Evolutionary conservation across 805 yeast species (phyloP).

Genomic region (Candida vaughaniae): DNA sequence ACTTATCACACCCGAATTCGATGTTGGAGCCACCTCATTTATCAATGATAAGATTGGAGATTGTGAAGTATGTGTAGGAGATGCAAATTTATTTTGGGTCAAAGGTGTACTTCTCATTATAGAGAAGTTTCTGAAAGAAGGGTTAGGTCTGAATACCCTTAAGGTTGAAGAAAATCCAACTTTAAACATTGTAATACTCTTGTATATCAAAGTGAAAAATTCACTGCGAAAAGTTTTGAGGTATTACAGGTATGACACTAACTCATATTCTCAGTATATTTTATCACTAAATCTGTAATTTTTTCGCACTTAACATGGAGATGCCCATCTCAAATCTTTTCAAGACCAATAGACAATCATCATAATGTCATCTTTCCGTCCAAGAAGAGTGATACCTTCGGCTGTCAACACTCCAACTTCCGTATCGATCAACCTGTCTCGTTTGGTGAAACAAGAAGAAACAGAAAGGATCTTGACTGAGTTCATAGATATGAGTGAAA

Average conservation of each 20-base stretch:
- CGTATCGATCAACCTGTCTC: constrained; percentile 27
- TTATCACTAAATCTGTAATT: neutral
- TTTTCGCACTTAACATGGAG: no score
- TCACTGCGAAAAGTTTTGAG: neutral
- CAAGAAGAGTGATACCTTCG: constrained; percentile 41
- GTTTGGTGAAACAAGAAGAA: constrained; percentile 33
- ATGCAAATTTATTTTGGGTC: neutral
- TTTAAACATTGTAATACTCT: neutral
- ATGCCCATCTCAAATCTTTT: constrained; percentile 8
- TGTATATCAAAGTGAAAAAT: constrained; percentile 1
- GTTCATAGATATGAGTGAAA: constrained; percentile 42
- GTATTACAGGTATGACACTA: neutral
- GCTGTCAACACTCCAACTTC: constrained; percentile 51
- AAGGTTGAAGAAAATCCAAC: neutral
- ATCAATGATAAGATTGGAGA: constrained; percentile 5
- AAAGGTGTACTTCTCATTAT: constrained; percentile 4
- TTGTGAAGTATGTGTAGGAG: neutral
- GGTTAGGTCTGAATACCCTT: no score
- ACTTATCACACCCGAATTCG: constrained; percentile 4
- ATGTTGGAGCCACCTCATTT: constrained; percentile 1
- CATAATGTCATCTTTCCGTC: constrained; percentile 22
- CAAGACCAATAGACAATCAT: constrained; percentile 1
- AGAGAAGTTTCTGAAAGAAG: no score
- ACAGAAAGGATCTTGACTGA: constrained; percentile 48
- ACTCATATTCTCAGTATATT: neutral